Conservation (phyloP, 2,329 filamentous ascomycete species). For the Cladorrhinum sp. region DNA sequence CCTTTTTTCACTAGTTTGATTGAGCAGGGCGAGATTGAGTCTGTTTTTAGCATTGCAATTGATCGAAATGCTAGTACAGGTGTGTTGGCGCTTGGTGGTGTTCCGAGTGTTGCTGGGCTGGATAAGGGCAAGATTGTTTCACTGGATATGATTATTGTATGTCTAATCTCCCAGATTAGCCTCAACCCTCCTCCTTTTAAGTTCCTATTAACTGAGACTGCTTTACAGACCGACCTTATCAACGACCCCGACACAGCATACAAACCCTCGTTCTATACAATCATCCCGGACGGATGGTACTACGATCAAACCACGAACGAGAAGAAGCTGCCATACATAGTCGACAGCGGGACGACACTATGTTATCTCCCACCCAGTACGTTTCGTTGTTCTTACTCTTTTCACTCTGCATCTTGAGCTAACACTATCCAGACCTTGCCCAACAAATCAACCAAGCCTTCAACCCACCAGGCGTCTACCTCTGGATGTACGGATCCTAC, state of each 20-base stretch:
- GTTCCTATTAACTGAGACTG: too few relatives aligned
- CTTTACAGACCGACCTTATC: slow-evolving; percentile 42
- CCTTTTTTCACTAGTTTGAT: slow-evolving; percentile 50
- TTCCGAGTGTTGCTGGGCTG: slow-evolving; percentile 35
- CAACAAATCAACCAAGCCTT: slow-evolving; percentile 47
- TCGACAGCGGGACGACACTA: slow-evolving; percentile 52
- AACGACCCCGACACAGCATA: slow-evolving; percentile 36
- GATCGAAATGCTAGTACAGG: slow-evolving; percentile 45
- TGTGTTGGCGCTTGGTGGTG: slow-evolving; percentile 45
- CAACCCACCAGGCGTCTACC: slow-evolving; percentile 44
- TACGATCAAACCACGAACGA: slow-evolving; percentile 42
- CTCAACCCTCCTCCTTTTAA: too few relatives aligned
- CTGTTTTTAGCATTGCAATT: slow-evolving; percentile 48
- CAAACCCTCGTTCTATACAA: slow-evolving; percentile 52
- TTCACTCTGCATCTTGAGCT: background rate
- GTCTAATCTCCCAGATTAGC: slow-evolving; percentile 8
- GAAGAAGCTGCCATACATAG: slow-evolving; percentile 47
- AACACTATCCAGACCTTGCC: slow-evolving; percentile 29
- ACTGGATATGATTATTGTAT: slow-evolving; percentile 33
- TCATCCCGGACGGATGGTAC: slow-evolving; percentile 47
- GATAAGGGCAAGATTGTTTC: slow-evolving; percentile 30
- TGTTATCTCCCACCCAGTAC: slow-evolving; percentile 49
- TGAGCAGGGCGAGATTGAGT: slow-evolving; percentile 42
- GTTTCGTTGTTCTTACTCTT: slow-evolving; percentile 20
- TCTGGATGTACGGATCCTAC: slow-evolving; percentile 46